A percentile compares a stretch with the other conserved stretches of the same genome.
Conservation (phyloP, 1,139 yeast species). For the Candida albicans region DNA sequence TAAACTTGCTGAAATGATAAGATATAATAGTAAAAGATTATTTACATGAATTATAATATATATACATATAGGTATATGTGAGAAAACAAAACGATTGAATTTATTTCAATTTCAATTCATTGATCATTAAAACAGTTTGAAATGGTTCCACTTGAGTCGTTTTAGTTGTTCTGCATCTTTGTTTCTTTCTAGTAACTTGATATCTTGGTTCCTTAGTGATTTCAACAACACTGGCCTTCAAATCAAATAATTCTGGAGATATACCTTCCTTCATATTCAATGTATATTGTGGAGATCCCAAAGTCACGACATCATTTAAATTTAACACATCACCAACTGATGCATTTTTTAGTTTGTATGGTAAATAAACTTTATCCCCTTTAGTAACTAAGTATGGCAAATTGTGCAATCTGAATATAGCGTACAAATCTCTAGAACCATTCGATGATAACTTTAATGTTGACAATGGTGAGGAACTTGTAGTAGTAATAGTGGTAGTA, state of each 20-base stretch:
- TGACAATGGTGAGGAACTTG: slow-evolving; percentile 15
- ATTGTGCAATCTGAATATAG: slow-evolving; percentile 77
- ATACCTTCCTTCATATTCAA: slow-evolving; percentile 40
- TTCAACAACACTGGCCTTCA: slow-evolving; percentile 80
- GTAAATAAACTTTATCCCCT: slow-evolving; percentile 82
- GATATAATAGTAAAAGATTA: slow-evolving; percentile 18
- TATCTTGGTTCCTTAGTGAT: slow-evolving; percentile 82
- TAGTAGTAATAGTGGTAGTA: slow-evolving; percentile 3
- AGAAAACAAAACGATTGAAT: not conserved
- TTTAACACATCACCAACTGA: slow-evolving; percentile 77
- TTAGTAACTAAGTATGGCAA: slow-evolving; percentile 86
- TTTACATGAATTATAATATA: slow-evolving; percentile 2
- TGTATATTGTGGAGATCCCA: slow-evolving; percentile 86
- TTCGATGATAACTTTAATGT: slow-evolving; percentile 66
- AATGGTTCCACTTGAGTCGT: slow-evolving; percentile 77
- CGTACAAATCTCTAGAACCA: slow-evolving; percentile 59
- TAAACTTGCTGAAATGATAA: slow-evolving; percentile 52
- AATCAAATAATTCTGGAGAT: slow-evolving; percentile 44
- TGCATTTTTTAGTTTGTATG: slow-evolving; percentile 72
- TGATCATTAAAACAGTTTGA: slow-evolving; percentile 77
- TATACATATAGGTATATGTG: not conserved
- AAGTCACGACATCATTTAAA: slow-evolving; percentile 71
- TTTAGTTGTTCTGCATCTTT: slow-evolving; percentile 81
- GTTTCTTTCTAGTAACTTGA: slow-evolving; percentile 58
- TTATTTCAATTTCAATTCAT: slow-evolving; percentile 54